Base-by-base conservation (phyloP, 2,329 filamentous ascomycete genomes). In the Laburnicola sp. region DNA sequence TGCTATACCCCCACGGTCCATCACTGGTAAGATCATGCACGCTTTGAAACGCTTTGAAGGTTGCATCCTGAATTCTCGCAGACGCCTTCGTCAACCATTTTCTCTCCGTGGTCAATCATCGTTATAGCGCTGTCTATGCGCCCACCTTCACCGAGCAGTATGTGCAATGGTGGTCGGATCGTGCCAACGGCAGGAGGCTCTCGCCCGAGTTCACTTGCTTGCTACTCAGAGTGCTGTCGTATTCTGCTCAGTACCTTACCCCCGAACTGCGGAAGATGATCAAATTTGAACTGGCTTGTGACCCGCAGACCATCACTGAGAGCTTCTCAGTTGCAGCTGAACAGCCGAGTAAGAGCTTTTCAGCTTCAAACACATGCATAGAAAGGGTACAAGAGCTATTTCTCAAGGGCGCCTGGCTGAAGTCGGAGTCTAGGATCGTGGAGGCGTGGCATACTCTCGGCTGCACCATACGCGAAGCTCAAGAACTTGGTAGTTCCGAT, bases 341-440 rank as follows among this genome's bases (percentile, higher is more conserved):
- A 40, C 71, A 73, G 50, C 60, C 80, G 7, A 76, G 74, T 49
- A 60, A 64, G 30, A 75, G 68, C 22, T 76, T 80, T 34, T 45
- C 70, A 2, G 74, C 76, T 1, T 76, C 77, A 0, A 72, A 73
- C 44, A 76, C 76, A 1, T 74, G 76, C 2, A 59, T 80, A 5
- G 62, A 70, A 31, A 75, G 79, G 11, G 74, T 80, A 1, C 78
- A 80, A 57, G 78, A 80, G 56, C 65, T 78, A n/a, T 79, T 80
- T 47, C 54, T 80, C 3, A 76, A 73, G 22, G 72, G 74, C 2
- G 68, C 70, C 22, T 81, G 77, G 77, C 74, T 73, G 37, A 80
- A 80, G 52, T 74, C 73, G 3, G 76, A 78, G 48, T 74, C 73
- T 10, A 69, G 71, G 21, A 80, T 79, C 57, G 72, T 77, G 1